Evolutionary conservation across 495 filamentous ascomycete genomes (phyloP).

Genomic region (Corynascus novoguineensis): DNA sequence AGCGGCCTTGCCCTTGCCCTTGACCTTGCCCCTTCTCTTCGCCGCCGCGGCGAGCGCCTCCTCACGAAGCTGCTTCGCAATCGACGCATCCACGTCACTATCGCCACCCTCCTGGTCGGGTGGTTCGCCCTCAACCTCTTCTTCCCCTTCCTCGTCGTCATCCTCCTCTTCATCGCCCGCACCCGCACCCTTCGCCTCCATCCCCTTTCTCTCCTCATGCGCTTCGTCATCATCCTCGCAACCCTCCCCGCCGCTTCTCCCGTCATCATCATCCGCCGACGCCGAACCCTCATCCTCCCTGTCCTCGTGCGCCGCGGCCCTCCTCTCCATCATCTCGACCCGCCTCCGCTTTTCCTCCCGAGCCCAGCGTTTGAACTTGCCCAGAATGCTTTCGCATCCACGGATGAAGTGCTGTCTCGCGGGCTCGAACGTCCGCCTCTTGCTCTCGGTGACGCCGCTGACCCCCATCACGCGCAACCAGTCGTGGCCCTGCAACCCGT

Average conservation of each 20-base stretch:
- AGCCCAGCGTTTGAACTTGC: conserved; percentile 82
- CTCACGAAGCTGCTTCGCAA: conserved; percentile 66
- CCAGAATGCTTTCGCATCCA: conserved; percentile 70
- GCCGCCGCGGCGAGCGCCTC: conserved; percentile 52
- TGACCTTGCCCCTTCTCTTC: conserved; percentile 15
- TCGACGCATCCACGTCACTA: conserved; percentile 61
- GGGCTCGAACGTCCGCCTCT: conserved; percentile 78
- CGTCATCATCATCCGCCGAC: conserved; percentile 64
- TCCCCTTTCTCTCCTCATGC: conserved; percentile 17
- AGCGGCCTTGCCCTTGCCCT: background rate
- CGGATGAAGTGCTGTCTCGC: conserved; percentile 77
- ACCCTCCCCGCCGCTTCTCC: conserved; percentile 45
- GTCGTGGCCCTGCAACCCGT: conserved; percentile 81
- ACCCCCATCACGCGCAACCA: conserved; percentile 96
- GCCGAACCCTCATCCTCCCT: conserved; percentile 71
- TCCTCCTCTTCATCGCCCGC: background rate
- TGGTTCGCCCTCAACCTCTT: conserved; percentile 27
- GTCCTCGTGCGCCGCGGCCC: conserved; percentile 28
- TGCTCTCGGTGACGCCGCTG: conserved; percentile 71
- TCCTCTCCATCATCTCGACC: conserved; percentile 54
- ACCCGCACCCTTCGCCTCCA: conserved; percentile 27
- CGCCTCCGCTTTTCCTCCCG: conserved; percentile 83
- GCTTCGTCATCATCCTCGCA: too few species aligned
- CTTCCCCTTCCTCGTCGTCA: conserved; percentile 27
- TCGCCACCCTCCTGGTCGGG: too few species aligned